Conservation (phyloP, 805 yeast species). For the Suhomyces sp. region DNA sequence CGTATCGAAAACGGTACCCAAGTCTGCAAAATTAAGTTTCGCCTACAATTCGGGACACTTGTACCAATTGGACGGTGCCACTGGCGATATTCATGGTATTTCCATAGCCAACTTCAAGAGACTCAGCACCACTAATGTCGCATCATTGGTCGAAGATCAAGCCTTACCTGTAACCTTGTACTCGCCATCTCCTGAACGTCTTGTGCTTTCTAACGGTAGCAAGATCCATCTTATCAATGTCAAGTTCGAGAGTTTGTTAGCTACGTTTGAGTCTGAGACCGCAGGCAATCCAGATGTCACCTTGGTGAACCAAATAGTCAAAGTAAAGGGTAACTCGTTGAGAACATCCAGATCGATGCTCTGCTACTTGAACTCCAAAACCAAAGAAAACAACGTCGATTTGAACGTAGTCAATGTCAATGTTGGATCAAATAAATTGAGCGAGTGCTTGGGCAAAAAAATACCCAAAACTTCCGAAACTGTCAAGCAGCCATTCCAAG, state of each 20-base stretch:
- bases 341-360: slow-evolving; percentile 42
- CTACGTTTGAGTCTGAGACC: slow-evolving; percentile 17
- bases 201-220: slow-evolving; percentile 40
- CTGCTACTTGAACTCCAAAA: slow-evolving; percentile 38
- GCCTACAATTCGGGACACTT: slow-evolving; percentile 25
- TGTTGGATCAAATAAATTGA: slow-evolving; percentile 64
- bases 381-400: slow-evolving; percentile 41
- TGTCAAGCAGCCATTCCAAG: slow-evolving; percentile 18
- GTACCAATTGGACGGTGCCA: slow-evolving; percentile 19
- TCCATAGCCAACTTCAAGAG: slow-evolving; percentile 22
- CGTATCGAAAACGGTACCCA: not conserved
- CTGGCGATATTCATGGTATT: slow-evolving; percentile 17
- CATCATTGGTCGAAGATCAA: slow-evolving; percentile 11
- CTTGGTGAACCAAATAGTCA: slow-evolving; percentile 25
- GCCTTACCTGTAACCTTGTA: slow-evolving; percentile 26
- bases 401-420: slow-evolving; percentile 49
- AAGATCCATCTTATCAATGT: slow-evolving; percentile 44
- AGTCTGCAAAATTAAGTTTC: slow-evolving; percentile 10
- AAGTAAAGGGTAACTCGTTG: slow-evolving; percentile 43
- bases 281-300: slow-evolving; percentile 22
- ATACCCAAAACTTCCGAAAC: slow-evolving; percentile 17
- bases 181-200: slow-evolving; percentile 44
- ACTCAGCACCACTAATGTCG: slow-evolving; percentile 18
- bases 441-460: slow-evolving; percentile 69
- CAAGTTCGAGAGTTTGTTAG: slow-evolving; percentile 41